Percentiles rank a stretch among this genome's conserved stretches.
Conservation (phyloP, 495 filamentous ascomycete species). For the Glutinoglossum americanum region DNA sequence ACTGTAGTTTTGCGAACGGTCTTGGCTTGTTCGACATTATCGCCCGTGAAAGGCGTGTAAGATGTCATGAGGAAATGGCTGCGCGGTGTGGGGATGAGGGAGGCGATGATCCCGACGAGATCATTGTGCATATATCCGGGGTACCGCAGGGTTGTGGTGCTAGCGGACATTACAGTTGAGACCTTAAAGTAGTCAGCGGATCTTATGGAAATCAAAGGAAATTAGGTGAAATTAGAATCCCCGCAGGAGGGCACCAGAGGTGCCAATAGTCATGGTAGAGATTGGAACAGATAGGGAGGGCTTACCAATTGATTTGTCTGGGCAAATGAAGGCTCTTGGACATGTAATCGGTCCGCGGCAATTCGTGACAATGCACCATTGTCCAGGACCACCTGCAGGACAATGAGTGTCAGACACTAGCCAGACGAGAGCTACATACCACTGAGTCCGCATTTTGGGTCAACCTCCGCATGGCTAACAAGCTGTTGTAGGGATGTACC, state of each 20-base stretch:
- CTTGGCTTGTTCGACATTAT: slow-evolving; percentile 87
- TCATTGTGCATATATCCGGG: slow-evolving; percentile 99
- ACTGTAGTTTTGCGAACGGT: slow-evolving; percentile 96
- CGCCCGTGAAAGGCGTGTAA: slow-evolving; percentile 91
- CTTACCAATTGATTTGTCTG: slow-evolving; percentile 86
- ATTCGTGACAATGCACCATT: slow-evolving; percentile 88
- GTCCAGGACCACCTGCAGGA: slow-evolving; percentile 62
- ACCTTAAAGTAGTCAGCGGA: slow-evolving; percentile 22
- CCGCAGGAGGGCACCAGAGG: background rate
- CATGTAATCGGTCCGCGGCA: slow-evolving; percentile 80
- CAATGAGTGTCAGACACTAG: background rate
- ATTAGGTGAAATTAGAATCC: background rate
- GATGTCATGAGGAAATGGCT: slow-evolving; percentile 97
- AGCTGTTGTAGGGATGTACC: slow-evolving; percentile 93
- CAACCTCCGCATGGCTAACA: slow-evolving; percentile 73
- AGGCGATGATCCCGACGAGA: slow-evolving; percentile 87
- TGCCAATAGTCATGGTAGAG: too few relatives aligned
- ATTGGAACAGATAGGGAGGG: background rate
- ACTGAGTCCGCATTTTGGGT: slow-evolving; percentile 96
- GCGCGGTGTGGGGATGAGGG: slow-evolving; percentile 83
- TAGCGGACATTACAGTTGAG: slow-evolving; percentile 96
- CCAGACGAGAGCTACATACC: slow-evolving; percentile 21
- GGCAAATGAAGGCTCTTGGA: slow-evolving; percentile 83
- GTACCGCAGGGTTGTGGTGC: slow-evolving; percentile 86
- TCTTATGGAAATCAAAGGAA: background rate